Evolutionary conservation across 1,139 yeast species (phyloP).

Genomic region (Suhomyces yuchorum): DNA sequence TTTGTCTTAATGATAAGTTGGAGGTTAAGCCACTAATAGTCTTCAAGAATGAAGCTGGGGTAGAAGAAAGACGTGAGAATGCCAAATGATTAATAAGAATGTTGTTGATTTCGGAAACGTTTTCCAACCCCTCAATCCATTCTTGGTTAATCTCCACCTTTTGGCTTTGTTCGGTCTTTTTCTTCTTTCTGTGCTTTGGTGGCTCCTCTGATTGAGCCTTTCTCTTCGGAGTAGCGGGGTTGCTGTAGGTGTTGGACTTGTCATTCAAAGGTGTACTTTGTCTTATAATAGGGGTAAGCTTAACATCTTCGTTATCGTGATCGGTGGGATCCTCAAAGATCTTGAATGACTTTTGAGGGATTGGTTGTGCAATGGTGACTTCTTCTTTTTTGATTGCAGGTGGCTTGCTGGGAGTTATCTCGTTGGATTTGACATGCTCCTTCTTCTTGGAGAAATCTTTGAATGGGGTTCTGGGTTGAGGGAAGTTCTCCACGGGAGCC

Average conservation of each 20-base stretch:
- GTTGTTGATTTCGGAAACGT: constrained; percentile 56
- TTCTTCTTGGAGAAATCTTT: constrained; percentile 10
- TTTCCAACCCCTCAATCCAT: constrained; percentile 36
- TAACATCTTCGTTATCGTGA: not conserved
- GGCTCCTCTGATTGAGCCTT: constrained; percentile 38
- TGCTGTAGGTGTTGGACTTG: constrained; percentile 26
- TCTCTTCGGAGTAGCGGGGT: constrained; percentile 22
- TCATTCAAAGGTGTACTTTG: constrained; percentile 29
- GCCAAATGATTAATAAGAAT: constrained; percentile 83
- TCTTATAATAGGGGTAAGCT: constrained; percentile 14
- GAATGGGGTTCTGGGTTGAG: constrained; percentile 17
- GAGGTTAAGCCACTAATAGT: constrained; percentile 56
- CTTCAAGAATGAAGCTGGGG: constrained; percentile 73
- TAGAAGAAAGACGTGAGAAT: constrained; percentile 82
- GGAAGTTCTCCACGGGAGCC: constrained; percentile 9
- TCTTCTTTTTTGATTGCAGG: constrained; percentile 1
- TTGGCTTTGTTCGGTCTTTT: constrained; percentile 15
- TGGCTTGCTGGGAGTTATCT: constrained; percentile 20
- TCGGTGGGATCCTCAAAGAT: constrained; percentile 19
- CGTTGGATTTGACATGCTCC: constrained; percentile 9
- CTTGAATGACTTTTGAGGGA: constrained; percentile 15
- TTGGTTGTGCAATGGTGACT: constrained; percentile 20
- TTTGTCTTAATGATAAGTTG: constrained; percentile 46
- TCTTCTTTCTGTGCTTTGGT: constrained; percentile 19
- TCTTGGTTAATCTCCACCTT: constrained; percentile 28